Evolutionary conservation across 495 filamentous ascomycete species (phyloP).

Genomic region (Neurospora africana): DNA sequence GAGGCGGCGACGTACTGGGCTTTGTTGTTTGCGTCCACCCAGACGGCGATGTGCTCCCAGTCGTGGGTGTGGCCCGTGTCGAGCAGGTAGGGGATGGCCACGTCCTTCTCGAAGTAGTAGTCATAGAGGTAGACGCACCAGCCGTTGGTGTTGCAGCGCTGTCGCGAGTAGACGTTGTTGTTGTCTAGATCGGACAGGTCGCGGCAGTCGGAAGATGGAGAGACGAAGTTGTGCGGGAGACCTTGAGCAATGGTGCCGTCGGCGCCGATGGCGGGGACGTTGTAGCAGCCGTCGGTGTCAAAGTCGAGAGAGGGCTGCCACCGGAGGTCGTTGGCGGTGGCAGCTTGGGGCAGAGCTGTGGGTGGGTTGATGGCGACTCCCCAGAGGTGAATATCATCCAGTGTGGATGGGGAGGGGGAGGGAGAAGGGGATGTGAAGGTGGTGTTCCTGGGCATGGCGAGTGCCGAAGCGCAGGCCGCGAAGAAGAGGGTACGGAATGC

Average conservation of each 20-base stretch:
- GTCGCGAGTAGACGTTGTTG: conserved; percentile 37
- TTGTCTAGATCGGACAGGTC: conserved; percentile 31
- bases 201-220: conserved; percentile 23
- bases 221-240: conserved; percentile 23
- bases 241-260: conserved; percentile 28
- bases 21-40: conserved; percentile 16
- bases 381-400: not conserved
- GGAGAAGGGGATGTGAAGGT: not conserved
- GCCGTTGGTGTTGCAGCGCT: conserved; percentile 31
- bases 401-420: not conserved
- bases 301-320: conserved; percentile 38
- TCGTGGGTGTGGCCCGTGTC: conserved; percentile 32
- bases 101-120: conserved; percentile 41
- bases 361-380: conserved; percentile 12
- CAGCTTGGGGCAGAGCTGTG: conserved; percentile 28
- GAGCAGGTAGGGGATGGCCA: conserved; percentile 21
- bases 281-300: conserved; percentile 38
- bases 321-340: conserved; percentile 29
- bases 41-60: conserved; percentile 40
- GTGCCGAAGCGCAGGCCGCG: not conserved
- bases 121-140: conserved; percentile 37
- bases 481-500: not conserved
- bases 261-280: conserved; percentile 32
- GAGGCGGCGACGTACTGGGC: conserved; percentile 27
- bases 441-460: not conserved